Evolutionary conservation across 177 flowering plant species (phyloP).

Genomic region (Vitis hybrid): DNA sequence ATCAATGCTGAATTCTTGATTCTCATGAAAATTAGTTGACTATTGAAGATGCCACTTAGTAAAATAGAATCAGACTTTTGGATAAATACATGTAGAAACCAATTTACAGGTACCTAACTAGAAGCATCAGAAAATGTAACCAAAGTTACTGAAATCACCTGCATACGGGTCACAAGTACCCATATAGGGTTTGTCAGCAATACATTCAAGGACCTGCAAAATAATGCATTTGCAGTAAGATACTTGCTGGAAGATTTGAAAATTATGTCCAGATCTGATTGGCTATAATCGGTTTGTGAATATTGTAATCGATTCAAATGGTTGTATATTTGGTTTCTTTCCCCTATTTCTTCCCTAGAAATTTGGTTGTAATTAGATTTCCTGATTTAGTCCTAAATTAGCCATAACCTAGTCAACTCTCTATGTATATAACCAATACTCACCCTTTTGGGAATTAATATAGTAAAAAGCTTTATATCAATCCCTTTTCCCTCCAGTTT

Average conservation of each 20-base stretch:
- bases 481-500: no score
- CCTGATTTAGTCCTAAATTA: no score
- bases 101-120: background rate
- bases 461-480: no score
- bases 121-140: background rate
- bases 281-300: no score
- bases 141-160: conserved; percentile 36
- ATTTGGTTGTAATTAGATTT: no score
- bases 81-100: background rate
- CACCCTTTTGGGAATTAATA: no score
- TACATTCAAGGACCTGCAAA: conserved; percentile 70
- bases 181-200: conserved; percentile 79
- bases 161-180: conserved; percentile 90
- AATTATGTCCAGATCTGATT: background rate
- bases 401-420: no score
- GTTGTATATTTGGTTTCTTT: no score
- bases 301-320: no score
- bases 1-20: background rate
- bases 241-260: background rate
- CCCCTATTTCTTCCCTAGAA: no score
- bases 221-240: conserved; percentile 8
- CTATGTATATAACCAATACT: no score
- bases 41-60: background rate
- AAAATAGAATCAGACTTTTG: background rate
- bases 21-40: background rate